Percentiles rank a stretch among this genome's conserved stretches.
phyloP scores from a whole-genome alignment of 1,139 yeast genomes.

The Pneumocystis canis region DNA sequence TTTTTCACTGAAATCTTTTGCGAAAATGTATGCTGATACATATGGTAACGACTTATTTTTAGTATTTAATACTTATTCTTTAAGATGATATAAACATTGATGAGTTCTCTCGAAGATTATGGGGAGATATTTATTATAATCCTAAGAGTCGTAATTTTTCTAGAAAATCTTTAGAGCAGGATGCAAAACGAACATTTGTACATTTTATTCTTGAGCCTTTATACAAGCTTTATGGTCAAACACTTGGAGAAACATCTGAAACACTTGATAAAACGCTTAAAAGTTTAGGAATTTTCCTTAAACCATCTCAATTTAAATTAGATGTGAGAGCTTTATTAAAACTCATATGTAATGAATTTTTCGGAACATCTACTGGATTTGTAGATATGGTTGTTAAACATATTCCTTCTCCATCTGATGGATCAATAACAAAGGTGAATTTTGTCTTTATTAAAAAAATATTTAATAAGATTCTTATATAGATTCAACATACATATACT shows the following conservation, averaged over 20 bases:
- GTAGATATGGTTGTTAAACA: constrained; percentile 34
- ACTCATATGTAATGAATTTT: constrained; percentile 40
- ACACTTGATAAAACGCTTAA: constrained; percentile 33
- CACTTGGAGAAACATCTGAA: constrained; percentile 41
- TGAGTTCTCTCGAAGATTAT: constrained; percentile 40
- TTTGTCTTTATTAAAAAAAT: constrained; percentile 4
- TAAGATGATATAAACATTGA: constrained; percentile 26
- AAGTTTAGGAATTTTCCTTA: constrained; percentile 24
- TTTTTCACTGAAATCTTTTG: constrained; percentile 55
- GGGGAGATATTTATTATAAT: constrained; percentile 64
- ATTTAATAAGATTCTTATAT: neutral
- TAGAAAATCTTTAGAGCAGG: constrained; percentile 23
- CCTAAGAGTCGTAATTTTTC: constrained; percentile 34
- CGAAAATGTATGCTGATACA: constrained; percentile 35
- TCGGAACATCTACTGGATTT: constrained; percentile 40
- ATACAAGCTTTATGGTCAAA: constrained; percentile 43
- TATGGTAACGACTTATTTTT: constrained; percentile 9
- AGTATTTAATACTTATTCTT: neutral
- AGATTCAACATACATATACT: constrained; percentile 15
- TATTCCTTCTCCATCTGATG: constrained; percentile 32
- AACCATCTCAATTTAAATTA: constrained; percentile 22
- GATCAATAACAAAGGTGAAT: constrained; percentile 21
- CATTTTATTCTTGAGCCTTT: constrained; percentile 63
- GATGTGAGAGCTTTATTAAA: constrained; percentile 48
- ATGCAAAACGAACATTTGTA: constrained; percentile 41